These are phyloP conservation scores for Trichocladium uniseriatum DNA, from an alignment of 495 filamentous ascomycete genomes.

Conservation along the genomic window DNA sequence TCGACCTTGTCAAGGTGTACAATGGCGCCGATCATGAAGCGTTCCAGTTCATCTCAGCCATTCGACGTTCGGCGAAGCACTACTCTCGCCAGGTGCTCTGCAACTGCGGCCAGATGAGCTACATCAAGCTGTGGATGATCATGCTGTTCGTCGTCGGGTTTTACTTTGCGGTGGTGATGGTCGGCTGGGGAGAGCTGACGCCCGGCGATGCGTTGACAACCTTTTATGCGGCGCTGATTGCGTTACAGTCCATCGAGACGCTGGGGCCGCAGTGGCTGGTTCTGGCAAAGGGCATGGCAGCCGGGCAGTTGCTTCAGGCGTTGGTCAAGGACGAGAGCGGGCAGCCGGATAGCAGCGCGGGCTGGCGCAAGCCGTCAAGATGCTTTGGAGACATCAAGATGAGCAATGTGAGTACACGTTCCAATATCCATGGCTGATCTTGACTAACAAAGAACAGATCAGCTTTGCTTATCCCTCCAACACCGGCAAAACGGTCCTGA, in stretches of 20 bases:
- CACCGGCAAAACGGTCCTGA: constrained; percentile 51
- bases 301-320: constrained; percentile 50
- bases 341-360: constrained; percentile 19
- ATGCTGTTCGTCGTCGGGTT: constrained; percentile 86
- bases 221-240: constrained; percentile 68
- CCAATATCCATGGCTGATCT: neutral
- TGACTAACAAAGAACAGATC: constrained; percentile 40
- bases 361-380: constrained; percentile 12
- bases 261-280: constrained; percentile 67
- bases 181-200: constrained; percentile 38
- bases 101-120: constrained; percentile 60
- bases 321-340: constrained; percentile 21
- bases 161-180: constrained; percentile 71
- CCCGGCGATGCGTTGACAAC: no score
- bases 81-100: constrained; percentile 60
- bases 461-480: constrained; percentile 80
- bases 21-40: constrained; percentile 67
- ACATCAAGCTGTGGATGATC: constrained; percentile 63
- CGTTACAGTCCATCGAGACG: constrained; percentile 61
- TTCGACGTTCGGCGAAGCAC: constrained; percentile 49
- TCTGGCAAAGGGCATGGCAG: constrained; percentile 70
- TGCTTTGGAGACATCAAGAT: constrained; percentile 63
- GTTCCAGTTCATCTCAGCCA: constrained; percentile 50
- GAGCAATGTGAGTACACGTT: constrained; percentile 48
- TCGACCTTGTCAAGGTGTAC: constrained; percentile 82